Base-by-base conservation (phyloP, 495 filamentous ascomycete species). In the Penicillium longicatenatum region DNA sequence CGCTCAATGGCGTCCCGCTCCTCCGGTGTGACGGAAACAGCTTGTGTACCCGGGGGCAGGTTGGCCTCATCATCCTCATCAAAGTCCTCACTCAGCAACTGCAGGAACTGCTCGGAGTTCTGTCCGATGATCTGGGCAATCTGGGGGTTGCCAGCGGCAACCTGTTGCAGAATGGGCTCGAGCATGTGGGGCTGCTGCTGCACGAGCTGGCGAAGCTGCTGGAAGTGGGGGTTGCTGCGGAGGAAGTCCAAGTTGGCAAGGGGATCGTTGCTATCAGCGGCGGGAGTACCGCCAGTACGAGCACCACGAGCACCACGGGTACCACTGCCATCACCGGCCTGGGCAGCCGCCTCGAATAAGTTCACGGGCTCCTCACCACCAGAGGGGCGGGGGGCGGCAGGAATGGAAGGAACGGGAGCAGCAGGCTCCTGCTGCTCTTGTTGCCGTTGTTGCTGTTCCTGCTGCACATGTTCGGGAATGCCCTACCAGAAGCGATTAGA, bases 111-210 rank as follows among this genome's bases (percentile, higher is more conserved):
- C 5, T 97, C 93, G 16, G 92, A 92, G 68, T 98, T 88, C 59
- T 89, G 82, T 14, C 87, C 89, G 55, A 98, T 98, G 66, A 97
- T 74, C 61, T 90, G 85, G 9, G 94, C 94, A 59, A 98, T 88
- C 60, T 96, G 89, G 11, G 94, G 94, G 71, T 98, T 98, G 21
- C 94, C 92, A 9, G 90, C 89, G n/a, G 90, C 91, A 39, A 98
- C 91, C 73, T 97, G 92, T 69, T 97, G 93, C 26, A 98, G 78
- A 64, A 98, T 97, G 2, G 93, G 92, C 79, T 98, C 94, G 6
- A 98, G 87, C 94, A 98, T 98, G 65, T 91, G 89, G 10, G 94
- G 94, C 63, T 97, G 91, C 68, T 96, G 92, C 69, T 98, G 94
- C 17, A 98, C 94, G 11, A 98, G 88, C 74, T 96, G 92, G 31